Evolutionary conservation across 495 filamentous ascomycete species (phyloP).

Genomic region (Hypoxylon fragiforme): DNA sequence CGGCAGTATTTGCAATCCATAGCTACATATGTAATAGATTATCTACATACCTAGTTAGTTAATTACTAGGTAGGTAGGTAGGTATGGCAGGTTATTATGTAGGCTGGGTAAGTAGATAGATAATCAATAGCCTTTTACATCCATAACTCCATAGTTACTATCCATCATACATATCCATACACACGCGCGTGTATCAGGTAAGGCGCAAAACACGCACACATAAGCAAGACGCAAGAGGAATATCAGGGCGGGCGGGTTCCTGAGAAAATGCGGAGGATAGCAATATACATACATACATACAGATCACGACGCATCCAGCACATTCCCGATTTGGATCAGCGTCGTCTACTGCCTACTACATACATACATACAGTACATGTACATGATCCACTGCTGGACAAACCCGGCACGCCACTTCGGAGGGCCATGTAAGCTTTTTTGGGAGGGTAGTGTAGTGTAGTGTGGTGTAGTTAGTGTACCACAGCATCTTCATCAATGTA

Average conservation of each 20-base stretch:
- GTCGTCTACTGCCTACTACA: conserved; percentile 17
- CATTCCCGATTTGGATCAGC: conserved; percentile 44
- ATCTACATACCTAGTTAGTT: too few species aligned
- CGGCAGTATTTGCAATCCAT: too few species aligned
- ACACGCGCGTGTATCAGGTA: not conserved
- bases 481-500: conserved; percentile 41
- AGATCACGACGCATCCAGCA: conserved; percentile 39
- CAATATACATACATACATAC: conserved; percentile 15
- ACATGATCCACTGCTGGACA: conserved; percentile 40
- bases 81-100: too few species aligned
- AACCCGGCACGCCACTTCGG: conserved; percentile 40
- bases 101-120: too few species aligned
- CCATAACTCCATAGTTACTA: too few species aligned
- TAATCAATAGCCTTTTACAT: too few species aligned
- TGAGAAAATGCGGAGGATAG: conserved; percentile 36
- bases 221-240: not conserved
- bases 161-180: too few species aligned
- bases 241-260: not conserved
- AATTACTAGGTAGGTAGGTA: too few species aligned
- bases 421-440: conserved; percentile 37
- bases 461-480: too few species aligned
- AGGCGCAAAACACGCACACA: not conserved
- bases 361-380: not conserved
- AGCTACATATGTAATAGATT: too few species aligned
- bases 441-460: too few species aligned